Conservation (phyloP, 345 rosid genomes). For the Euphorbia pulcherrima region DNA sequence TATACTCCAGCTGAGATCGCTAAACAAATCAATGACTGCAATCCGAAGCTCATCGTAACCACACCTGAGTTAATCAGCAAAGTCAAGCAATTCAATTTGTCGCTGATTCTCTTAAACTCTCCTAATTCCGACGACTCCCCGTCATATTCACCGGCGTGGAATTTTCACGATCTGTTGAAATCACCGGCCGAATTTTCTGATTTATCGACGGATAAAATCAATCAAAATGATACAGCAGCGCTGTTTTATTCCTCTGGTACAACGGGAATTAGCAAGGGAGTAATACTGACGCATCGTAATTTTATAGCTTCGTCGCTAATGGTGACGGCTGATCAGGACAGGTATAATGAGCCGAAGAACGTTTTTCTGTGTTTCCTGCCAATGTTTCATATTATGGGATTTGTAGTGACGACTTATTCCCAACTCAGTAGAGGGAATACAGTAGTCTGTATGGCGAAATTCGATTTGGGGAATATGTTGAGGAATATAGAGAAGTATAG, state of each 20-base stretch:
- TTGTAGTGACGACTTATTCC: conserved; percentile 11
- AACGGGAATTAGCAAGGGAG: conserved; percentile 40
- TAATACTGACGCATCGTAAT: conserved; percentile 34
- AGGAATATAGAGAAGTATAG: conserved; percentile 47
- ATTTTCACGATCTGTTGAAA: conserved; percentile 7
- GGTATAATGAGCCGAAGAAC: conserved; percentile 11
- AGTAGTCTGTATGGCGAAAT: conserved; percentile 44
- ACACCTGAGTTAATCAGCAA: conserved; percentile 6
- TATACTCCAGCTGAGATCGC: conserved; percentile 25
- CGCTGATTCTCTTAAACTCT: conserved; percentile 17
- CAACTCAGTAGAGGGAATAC: conserved; percentile 34
- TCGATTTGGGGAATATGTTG: conserved; percentile 49
- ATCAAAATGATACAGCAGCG: conserved; percentile 34
- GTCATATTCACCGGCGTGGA: background rate
- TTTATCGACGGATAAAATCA: conserved; percentile 4
- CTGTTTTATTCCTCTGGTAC: conserved; percentile 45
- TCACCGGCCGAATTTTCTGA: background rate
- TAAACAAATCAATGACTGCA: conserved; percentile 31
- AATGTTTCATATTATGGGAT: conserved; percentile 25
- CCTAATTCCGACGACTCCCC: background rate
- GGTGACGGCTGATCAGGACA: conserved; percentile 34
- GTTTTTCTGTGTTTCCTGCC: conserved; percentile 29
- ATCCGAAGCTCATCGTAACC: conserved; percentile 24
- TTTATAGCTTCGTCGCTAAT: conserved; percentile 24
- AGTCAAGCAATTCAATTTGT: conserved; percentile 9